These are phyloP conservation scores for Exophiala sp. DNA, from an alignment of 2,329 filamentous ascomycete genomes.

Conservation along the genomic window DNA sequence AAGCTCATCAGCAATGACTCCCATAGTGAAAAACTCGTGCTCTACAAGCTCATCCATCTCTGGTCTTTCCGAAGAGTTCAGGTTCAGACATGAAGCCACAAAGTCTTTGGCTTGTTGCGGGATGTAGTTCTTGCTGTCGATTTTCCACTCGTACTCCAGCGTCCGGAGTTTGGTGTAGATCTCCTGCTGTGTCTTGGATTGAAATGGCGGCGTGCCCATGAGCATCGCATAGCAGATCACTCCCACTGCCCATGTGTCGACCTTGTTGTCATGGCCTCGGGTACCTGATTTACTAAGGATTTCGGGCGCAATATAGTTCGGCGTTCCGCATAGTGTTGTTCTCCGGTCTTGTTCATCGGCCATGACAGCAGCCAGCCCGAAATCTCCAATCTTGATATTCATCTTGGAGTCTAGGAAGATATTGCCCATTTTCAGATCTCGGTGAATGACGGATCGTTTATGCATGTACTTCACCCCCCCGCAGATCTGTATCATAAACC, in stretches of 20 bases:
- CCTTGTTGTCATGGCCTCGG: slow-evolving; percentile 93
- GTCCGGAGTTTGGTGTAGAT: slow-evolving; percentile 47
- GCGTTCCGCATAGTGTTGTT: slow-evolving; percentile 92
- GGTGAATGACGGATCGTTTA: slow-evolving; percentile 88
- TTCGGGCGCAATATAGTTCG: slow-evolving; percentile 96
- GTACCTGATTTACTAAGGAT: slow-evolving; percentile 73
- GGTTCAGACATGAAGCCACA: slow-evolving; percentile 43
- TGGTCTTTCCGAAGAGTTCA: slow-evolving; percentile 44
- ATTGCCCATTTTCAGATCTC: slow-evolving; percentile 96
- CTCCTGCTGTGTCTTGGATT: slow-evolving; percentile 59
- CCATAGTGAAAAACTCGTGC: slow-evolving; percentile 48
- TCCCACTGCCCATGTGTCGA: slow-evolving; percentile 96
- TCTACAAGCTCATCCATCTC: slow-evolving; percentile 47
- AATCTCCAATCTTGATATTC: slow-evolving; percentile 98
- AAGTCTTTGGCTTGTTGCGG: slow-evolving; percentile 46
- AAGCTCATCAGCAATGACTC: slow-evolving; percentile 42
- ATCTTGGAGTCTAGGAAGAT: slow-evolving; percentile 90
- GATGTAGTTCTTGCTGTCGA: slow-evolving; percentile 43
- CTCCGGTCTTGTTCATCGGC: slow-evolving; percentile 89
- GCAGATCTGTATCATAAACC: slow-evolving; percentile 89
- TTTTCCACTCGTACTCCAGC: slow-evolving; percentile 46
- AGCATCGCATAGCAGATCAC: slow-evolving; percentile 97
- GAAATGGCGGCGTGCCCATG: slow-evolving; percentile 91
- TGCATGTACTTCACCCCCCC: slow-evolving; percentile 98
- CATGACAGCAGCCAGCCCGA: slow-evolving; percentile 85